These are phyloP conservation scores for Jatropha multifida DNA, from an alignment of 441 rosid species.

Conservation along the genomic window DNA sequence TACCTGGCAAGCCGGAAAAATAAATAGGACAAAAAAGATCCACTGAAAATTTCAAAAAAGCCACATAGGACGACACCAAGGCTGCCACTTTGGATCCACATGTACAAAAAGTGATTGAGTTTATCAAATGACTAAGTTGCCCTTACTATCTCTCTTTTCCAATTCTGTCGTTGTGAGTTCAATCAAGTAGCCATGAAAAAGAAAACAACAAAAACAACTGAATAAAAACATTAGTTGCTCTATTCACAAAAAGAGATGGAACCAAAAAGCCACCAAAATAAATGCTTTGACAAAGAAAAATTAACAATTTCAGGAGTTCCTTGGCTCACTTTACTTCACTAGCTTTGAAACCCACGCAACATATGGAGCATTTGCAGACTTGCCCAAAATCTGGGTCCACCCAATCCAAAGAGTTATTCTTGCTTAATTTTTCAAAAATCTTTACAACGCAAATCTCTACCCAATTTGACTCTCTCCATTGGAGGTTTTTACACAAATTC, in stretches of 20 bases:
- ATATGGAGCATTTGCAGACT: constrained; percentile 44
- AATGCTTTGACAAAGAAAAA: not conserved
- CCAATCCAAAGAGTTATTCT: constrained; percentile 48
- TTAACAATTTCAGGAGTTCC: not conserved
- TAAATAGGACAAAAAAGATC: no score
- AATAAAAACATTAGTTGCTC: no score
- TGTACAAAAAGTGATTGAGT: no score
- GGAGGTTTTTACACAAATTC: constrained; percentile 49
- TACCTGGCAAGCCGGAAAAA: no score
- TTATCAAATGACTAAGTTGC: no score
- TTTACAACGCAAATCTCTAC: constrained; percentile 54
- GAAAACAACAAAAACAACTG: no score
- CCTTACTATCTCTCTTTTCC: rapidly evolving
- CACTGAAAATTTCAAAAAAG: no score
- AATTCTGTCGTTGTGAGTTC: rapidly evolving
- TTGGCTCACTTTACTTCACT: constrained; percentile 32
- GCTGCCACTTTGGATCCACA: no score
- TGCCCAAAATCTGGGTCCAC: constrained; percentile 28
- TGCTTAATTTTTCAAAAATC: constrained; percentile 65
- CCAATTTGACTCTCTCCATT: constrained; percentile 86
- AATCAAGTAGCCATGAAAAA: no score
- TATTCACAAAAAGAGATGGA: not conserved
- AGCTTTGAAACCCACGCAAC: constrained; percentile 83
- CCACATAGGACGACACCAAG: no score
- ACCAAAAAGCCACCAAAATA: not conserved